A percentile compares a stretch with the other conserved stretches of the same genome.
Conservation (phyloP, 2,329 filamentous ascomycete species). For the Penicillium sp. region DNA sequence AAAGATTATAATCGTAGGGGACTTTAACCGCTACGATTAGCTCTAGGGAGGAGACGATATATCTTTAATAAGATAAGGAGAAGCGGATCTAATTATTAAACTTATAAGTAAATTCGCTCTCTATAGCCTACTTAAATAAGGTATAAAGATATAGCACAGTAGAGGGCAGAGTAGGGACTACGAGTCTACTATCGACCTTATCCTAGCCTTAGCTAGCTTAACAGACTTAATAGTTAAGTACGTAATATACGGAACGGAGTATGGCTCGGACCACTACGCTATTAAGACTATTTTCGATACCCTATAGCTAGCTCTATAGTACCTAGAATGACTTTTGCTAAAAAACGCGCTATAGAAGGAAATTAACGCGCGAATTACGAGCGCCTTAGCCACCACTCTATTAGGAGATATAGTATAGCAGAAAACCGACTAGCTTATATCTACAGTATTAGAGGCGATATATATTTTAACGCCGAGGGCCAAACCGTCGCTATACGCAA, state of each 20-base stretch:
- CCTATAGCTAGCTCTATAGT: constrained; percentile 3
- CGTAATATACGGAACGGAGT: constrained; percentile 15
- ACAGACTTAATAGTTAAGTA: constrained; percentile 15
- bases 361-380: constrained; percentile 19
- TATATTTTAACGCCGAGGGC: constrained; percentile 14
- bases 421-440: constrained; percentile 19
- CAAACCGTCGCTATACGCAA: constrained; percentile 19
- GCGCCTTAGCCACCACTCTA: constrained; percentile 4
- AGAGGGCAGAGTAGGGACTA: constrained; percentile 17
- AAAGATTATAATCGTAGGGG: constrained; percentile 17
- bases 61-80: constrained; percentile 32
- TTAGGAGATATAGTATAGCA: constrained; percentile 14
- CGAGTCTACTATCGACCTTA: constrained; percentile 12
- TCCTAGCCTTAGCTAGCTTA: constrained; percentile 12
- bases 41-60: too few relatives aligned
- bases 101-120: constrained; percentile 36
- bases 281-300: constrained; percentile 34
- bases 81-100: constrained; percentile 37
- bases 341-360: constrained; percentile 24
- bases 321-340: constrained; percentile 17
- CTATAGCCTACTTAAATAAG: constrained; percentile 33
- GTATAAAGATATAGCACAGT: constrained; percentile 36
- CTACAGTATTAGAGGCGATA: constrained; percentile 13
- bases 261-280: constrained; percentile 29
- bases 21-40: too few relatives aligned